Base-by-base conservation (phyloP, 2,329 filamentous ascomycete species). In the Pseudopithomyces chartarum region DNA sequence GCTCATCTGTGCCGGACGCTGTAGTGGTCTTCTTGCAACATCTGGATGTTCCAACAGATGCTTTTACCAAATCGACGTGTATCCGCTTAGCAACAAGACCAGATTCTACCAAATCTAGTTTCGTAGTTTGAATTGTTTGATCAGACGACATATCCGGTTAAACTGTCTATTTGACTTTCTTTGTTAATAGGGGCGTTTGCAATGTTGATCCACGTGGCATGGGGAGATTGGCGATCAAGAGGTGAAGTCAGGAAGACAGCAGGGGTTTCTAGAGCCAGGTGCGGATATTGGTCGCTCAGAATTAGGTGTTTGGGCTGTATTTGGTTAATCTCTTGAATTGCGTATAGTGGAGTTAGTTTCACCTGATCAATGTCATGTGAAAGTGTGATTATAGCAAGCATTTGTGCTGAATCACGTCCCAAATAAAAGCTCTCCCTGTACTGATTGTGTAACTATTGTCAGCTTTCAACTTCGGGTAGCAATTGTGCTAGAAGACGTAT, bases 1-100 rank as follows among this genome's bases (percentile, higher is more conserved):
- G 58, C 4, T 42, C 68, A 22, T 62, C 59, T 3, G 12, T 62
- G 7, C 60, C 66, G 12, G 61, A 33, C 7, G 50, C 67, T 13
- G 20, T 57, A 20, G 40, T 66, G 6, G 52, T 69, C 5, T 62
- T 68, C 48, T 50, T 64, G 3, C 62, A 7, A 59, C 48, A n/a
- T 56, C 52, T 15, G 66, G 66, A 2, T 43, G 60, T 6, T 68
- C 62, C 53, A 66, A 69, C 44, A 53, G 34, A 10, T 66, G 62
- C 45, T 58, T 45, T 46, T 66, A 65, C 40, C 63, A 60, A 59
- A 66, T 62, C 33, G 63, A 53, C 2, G 44, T 61, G 2, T 61
- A 55, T 22, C 46, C 55, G 11, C 26, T 55, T 2, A 39, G 52
- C 10, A 46, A n/a, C 15, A 51, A 40, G 26, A 49, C 54, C 6